A percentile compares a stretch with the other conserved stretches of the same genome.
phyloP scores from a whole-genome alignment of 2,329 filamentous ascomycete species.

The Diaporthe caulivora region DNA sequence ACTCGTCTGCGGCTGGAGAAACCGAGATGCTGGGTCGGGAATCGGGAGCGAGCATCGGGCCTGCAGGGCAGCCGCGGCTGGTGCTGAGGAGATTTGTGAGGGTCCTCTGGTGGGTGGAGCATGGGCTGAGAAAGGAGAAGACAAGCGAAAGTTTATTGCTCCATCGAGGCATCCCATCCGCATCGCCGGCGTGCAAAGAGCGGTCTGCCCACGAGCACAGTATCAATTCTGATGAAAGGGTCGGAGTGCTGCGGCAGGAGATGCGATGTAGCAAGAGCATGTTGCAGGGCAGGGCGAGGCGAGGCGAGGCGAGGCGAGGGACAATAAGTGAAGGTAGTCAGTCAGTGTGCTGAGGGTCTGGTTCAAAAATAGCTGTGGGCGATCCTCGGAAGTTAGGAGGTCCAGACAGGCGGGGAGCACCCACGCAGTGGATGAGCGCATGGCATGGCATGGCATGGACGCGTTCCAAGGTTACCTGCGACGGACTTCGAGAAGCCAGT shows the following conservation, averaged over 20 bases:
- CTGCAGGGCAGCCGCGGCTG: not conserved
- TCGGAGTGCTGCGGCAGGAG: no score
- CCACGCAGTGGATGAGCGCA: not conserved
- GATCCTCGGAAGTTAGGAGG: not conserved
- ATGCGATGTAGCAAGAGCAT: not conserved
- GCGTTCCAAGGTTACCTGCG: not conserved
- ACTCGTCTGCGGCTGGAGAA: not conserved
- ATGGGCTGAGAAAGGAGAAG: slow-evolving; percentile 18
- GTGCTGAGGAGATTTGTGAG: not conserved
- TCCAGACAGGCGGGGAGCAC: not conserved
- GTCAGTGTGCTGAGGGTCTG: not conserved
- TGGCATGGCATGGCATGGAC: not conserved
- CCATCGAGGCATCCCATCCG: slow-evolving; percentile 1
- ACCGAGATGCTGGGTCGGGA: slow-evolving; percentile 28
- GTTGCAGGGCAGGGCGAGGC: not conserved
- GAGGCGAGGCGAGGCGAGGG: not conserved
- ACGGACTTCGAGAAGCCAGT: slow-evolving; percentile 22
- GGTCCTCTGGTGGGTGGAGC: slow-evolving; percentile 2
- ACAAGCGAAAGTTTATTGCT: slow-evolving; percentile 25
- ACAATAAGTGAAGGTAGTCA: not conserved
- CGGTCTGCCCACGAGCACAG: slow-evolving; percentile 2
- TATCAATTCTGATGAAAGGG: not conserved
- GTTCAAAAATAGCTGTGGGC: slow-evolving; percentile 9
- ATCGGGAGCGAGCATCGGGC: slow-evolving; percentile 3
- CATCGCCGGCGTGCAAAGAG: not conserved